Evolutionary conservation across 192 early-diverging fungal genomes (phyloP).

Genomic region (Backusella tarrabulga): DNA sequence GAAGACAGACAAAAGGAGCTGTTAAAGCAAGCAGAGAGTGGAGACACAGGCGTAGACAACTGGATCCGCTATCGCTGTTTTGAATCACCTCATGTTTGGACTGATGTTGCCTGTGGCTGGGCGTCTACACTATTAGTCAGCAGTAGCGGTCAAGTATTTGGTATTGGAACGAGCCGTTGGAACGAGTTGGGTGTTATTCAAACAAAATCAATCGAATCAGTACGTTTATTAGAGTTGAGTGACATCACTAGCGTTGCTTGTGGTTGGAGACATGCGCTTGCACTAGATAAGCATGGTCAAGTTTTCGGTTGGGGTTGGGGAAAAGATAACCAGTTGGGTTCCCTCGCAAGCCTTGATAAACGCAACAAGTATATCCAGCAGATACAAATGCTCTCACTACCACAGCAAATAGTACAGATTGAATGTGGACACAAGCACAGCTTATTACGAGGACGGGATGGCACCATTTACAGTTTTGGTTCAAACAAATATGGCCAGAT

Average conservation of each 20-base stretch:
- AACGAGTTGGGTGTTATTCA: conserved; percentile 52
- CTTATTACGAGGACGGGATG: conserved; percentile 36
- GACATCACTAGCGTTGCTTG: conserved; percentile 52
- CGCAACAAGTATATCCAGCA: conserved; percentile 16
- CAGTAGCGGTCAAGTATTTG: conserved; percentile 37
- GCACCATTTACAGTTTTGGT: conserved; percentile 50
- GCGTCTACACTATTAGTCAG: conserved; percentile 45
- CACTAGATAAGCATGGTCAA: conserved; percentile 39
- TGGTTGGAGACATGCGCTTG: conserved; percentile 65
- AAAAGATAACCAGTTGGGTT: conserved; percentile 57
- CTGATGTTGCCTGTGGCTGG: conserved; percentile 65
- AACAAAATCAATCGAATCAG: conserved; percentile 9
- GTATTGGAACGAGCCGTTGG: conserved; percentile 51
- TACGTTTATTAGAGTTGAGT: conserved; percentile 9
- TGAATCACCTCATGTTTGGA: conserved; percentile 21
- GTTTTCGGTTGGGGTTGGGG: conserved; percentile 57
- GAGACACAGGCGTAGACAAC: background rate
- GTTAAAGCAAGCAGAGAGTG: background rate
- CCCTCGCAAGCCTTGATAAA: background rate
- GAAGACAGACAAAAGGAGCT: background rate
- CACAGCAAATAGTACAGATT: conserved; percentile 44
- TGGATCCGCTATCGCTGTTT: background rate
- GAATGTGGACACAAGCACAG: conserved; percentile 69
- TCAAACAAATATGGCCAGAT: conserved; percentile 66
- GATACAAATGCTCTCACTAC: background rate